Conservation (phyloP, 2,329 filamentous ascomycete genomes). For the Trichoderma cornu-damae region DNA sequence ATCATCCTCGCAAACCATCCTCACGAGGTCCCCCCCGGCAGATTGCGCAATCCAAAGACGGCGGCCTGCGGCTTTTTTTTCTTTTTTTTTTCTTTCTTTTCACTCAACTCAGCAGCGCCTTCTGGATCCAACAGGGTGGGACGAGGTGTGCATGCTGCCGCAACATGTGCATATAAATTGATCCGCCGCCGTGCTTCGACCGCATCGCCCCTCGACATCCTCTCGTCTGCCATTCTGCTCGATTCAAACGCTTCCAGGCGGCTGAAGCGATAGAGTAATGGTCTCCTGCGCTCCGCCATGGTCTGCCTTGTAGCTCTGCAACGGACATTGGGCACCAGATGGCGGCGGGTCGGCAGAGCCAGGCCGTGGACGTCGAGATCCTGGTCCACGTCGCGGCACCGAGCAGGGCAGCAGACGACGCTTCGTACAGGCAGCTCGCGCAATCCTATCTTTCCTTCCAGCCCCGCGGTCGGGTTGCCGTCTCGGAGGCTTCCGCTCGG, state of each 20-base stretch:
- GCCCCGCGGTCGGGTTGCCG: constrained; percentile 22
- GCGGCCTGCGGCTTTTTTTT: background rate
- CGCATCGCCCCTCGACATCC: background rate
- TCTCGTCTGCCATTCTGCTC: background rate
- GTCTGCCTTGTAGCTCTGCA: background rate
- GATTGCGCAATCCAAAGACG: background rate
- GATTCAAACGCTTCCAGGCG: background rate
- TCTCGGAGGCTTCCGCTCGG: background rate
- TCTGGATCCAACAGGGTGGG: background rate
- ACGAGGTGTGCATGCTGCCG: background rate
- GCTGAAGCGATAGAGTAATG: background rate
- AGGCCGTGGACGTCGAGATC: constrained; percentile 42
- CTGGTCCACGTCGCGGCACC: constrained; percentile 53
- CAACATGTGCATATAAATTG: constrained; percentile 4
- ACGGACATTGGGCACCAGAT: background rate
- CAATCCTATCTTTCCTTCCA: constrained; percentile 48
- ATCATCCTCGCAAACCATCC: background rate
- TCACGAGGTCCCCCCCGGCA: background rate
- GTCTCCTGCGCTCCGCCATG: background rate
- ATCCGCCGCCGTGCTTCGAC: background rate
- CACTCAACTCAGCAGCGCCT: background rate
- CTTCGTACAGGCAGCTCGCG: constrained; percentile 45
- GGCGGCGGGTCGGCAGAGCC: constrained; percentile 17
- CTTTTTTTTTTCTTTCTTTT: too few species aligned
- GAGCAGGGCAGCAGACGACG: constrained; percentile 44